phyloP scores from a whole-genome alignment of 2,329 filamentous ascomycete species.

The Nothopassalora personata region DNA sequence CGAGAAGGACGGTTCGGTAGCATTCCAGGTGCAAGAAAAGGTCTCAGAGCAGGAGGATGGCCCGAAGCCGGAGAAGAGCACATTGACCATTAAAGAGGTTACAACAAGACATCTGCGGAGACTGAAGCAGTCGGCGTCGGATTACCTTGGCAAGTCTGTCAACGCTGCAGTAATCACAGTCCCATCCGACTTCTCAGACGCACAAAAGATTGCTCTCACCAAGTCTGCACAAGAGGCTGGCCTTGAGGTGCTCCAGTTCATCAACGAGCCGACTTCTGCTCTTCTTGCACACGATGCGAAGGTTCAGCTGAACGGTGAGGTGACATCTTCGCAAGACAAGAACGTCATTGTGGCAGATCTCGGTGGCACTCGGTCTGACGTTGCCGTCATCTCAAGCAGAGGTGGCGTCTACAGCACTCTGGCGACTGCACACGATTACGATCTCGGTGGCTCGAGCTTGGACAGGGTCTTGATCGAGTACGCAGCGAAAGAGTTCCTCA shows the following conservation, averaged over 20 bases:
- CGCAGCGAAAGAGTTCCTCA: constrained; percentile 97
- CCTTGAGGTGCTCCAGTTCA: constrained; percentile 85
- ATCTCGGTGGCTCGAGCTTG: constrained; percentile 77
- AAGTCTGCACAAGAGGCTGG: constrained; percentile 74
- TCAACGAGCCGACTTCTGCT: constrained; percentile 84
- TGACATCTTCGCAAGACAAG: constrained; percentile 77
- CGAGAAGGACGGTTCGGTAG: constrained; percentile 61
- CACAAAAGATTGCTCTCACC: constrained; percentile 75
- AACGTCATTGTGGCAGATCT: constrained; percentile 86
- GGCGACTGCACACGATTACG: constrained; percentile 91
- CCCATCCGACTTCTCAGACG: constrained; percentile 86
- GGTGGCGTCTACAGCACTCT: constrained; percentile 95
- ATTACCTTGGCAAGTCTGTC: constrained; percentile 88
- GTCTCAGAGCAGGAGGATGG: constrained; percentile 44
- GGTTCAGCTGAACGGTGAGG: constrained; percentile 42
- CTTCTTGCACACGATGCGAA: constrained; percentile 82
- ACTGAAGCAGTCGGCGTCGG: constrained; percentile 74
- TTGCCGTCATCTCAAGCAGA: constrained; percentile 82
- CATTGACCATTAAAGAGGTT: constrained; percentile 71
- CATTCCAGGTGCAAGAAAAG: constrained; percentile 74
- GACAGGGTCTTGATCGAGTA: constrained; percentile 91
- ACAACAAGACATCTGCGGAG: constrained; percentile 79
- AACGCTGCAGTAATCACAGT: constrained; percentile 93
- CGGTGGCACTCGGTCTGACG: constrained; percentile 86
- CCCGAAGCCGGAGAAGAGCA: constrained; percentile 50